A percentile compares a stretch with the other conserved stretches of the same genome.
Evolutionary conservation across 2,329 filamentous ascomycete species (phyloP).

Genomic region (Cordyceps cateniannulata): DNA sequence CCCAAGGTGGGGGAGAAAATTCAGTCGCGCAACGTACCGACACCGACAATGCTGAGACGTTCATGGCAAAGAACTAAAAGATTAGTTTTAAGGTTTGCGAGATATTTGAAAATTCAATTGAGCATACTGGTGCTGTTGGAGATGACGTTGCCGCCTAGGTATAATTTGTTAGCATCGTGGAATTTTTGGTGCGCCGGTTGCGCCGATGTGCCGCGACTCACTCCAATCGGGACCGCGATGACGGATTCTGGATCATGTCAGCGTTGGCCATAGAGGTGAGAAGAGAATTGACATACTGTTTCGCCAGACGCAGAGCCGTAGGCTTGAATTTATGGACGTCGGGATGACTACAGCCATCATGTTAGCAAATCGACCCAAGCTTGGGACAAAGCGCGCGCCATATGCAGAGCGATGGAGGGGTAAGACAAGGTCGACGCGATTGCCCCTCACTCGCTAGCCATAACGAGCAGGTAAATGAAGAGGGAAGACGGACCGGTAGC

Average conservation of each 20-base stretch:
- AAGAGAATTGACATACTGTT: slow-evolving; percentile 61
- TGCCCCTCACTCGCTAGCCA: slow-evolving; percentile 30
- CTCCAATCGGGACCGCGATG: slow-evolving; percentile 99
- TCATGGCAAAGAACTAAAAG: slow-evolving; percentile 85
- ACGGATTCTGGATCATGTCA: slow-evolving; percentile 57
- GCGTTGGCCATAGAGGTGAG: background rate
- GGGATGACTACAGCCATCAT: slow-evolving; percentile 56
- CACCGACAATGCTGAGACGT: slow-evolving; percentile 93
- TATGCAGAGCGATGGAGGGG: slow-evolving; percentile 9
- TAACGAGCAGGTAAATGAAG: slow-evolving; percentile 11
- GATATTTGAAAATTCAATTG: slow-evolving; percentile 16
- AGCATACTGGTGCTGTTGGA: slow-evolving; percentile 82
- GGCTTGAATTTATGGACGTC: slow-evolving; percentile 97
- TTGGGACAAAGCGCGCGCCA: background rate
- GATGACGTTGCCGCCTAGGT: slow-evolving; percentile 75
- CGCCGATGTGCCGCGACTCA: slow-evolving; percentile 44
- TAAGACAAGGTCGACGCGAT: slow-evolving; percentile 18
- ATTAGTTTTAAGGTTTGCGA: slow-evolving; percentile 20
- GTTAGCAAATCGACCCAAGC: slow-evolving; percentile 18
- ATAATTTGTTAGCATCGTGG: slow-evolving; percentile 24
- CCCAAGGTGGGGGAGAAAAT: slow-evolving; percentile 5
- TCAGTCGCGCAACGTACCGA: slow-evolving; percentile 55
- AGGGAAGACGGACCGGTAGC: slow-evolving; percentile 64
- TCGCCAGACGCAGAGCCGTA: slow-evolving; percentile 84
- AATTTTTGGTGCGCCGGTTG: background rate